Percentiles rank a stretch among this genome's conserved stretches.
phyloP scores from a whole-genome alignment of 345 rosid species.

The Angophora floribunda region DNA sequence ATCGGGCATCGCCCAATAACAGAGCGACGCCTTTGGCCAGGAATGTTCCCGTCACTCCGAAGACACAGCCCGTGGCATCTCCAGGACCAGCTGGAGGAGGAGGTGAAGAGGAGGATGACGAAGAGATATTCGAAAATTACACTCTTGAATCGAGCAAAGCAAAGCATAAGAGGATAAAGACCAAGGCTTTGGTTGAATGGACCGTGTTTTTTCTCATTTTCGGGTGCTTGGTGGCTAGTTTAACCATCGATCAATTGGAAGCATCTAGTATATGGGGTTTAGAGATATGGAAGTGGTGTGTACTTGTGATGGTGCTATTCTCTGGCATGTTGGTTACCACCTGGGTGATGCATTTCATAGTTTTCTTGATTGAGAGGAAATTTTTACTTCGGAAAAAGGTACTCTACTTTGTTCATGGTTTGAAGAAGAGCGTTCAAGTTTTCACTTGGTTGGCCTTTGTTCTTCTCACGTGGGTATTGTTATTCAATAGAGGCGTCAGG shows the following conservation, averaged over 20 bases:
- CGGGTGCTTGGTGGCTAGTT: conserved; percentile 46
- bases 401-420: conserved; percentile 83
- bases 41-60: conserved; percentile 22
- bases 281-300: conserved; percentile 78
- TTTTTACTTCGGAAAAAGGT: conserved; percentile 68
- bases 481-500: conserved; percentile 36
- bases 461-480: conserved; percentile 52
- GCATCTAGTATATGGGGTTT: conserved; percentile 37
- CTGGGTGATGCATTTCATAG: conserved; percentile 68
- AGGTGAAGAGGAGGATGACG: conserved; percentile 52
- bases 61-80: conserved; percentile 22
- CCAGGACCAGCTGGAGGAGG: conserved; percentile 30
- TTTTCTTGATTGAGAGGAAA: conserved; percentile 71
- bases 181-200: conserved; percentile 39
- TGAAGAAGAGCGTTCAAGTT: conserved; percentile 79
- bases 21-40: conserved; percentile 13
- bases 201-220: conserved; percentile 21
- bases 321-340: conserved; percentile 64
- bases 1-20: conserved; percentile 40
- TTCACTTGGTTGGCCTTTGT: conserved; percentile 63
- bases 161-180: conserved; percentile 17
- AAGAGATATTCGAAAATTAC: conserved; percentile 51
- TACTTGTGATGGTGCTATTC: conserved; percentile 60
- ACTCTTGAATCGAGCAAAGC: conserved; percentile 23
- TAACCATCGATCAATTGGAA: conserved; percentile 27